Percentiles rank a stretch among this genome's conserved stretches.
Conservation (phyloP, 2,329 filamentous ascomycete species). For the Aspergillus fischeri region DNA sequence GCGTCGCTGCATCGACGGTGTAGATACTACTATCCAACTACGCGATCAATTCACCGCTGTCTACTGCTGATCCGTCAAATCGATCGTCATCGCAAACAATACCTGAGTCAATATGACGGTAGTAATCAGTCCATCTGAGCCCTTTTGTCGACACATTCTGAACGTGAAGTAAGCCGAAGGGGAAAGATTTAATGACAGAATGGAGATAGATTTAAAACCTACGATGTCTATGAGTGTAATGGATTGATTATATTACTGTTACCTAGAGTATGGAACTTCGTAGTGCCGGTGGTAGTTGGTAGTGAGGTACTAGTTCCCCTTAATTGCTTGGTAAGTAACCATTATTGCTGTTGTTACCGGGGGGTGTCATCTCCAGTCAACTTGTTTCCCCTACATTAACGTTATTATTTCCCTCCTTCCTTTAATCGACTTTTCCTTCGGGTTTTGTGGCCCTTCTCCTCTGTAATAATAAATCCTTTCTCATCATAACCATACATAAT, state of each 20-base stretch:
- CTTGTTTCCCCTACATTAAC: background rate
- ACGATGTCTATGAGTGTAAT: background rate
- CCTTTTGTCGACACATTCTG: background rate
- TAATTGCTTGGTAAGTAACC: background rate
- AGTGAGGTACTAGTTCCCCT: background rate
- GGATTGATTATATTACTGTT: conserved; percentile 4
- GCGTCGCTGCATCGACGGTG: background rate
- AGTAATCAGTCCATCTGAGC: background rate
- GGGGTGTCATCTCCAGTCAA: background rate
- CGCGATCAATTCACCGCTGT: background rate
- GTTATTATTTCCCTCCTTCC: background rate
- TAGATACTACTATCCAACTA: background rate
- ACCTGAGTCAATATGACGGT: background rate
- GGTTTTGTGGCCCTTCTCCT: background rate
- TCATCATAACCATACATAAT: background rate
- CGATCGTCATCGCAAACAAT: background rate
- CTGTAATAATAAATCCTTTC: background rate
- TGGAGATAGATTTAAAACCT: background rate
- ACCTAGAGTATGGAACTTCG: background rate
- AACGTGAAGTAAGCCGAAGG: background rate
- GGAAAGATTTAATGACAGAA: background rate
- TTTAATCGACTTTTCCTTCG: background rate
- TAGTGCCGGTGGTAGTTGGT: background rate
- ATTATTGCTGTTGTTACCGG: background rate
- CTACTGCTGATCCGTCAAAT: background rate